phyloP scores from a whole-genome alignment of 352 stramenopile species.

The Phytophthora constricta region DNA sequence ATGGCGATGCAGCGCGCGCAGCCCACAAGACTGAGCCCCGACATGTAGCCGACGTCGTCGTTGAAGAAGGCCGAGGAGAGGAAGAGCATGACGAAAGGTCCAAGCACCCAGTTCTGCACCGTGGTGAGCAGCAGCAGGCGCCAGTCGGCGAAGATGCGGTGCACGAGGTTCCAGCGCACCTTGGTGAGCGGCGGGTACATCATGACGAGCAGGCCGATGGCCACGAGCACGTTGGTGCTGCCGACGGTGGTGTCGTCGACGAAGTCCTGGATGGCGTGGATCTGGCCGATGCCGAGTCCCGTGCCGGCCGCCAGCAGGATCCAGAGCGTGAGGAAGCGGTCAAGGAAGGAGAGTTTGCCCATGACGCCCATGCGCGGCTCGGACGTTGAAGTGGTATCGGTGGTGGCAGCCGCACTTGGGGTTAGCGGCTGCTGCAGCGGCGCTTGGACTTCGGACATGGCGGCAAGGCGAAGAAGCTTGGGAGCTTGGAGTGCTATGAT shows the following conservation, averaged over 20 bases:
- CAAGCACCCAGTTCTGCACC: slow-evolving; percentile 65
- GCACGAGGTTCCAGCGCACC: slow-evolving; percentile 62
- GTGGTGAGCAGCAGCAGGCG: slow-evolving; percentile 56
- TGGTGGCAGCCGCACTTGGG: too few species aligned
- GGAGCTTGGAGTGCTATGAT: too few species aligned
- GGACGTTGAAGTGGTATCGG: too few species aligned
- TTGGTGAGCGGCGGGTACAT: slow-evolving; percentile 63
- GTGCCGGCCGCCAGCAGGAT: slow-evolving; percentile 46
- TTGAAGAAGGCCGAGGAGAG: slow-evolving; percentile 54
- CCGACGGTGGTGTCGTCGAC: slow-evolving; percentile 55
- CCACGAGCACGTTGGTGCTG: slow-evolving; percentile 59
- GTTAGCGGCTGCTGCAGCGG: background rate
- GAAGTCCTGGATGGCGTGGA: slow-evolving; percentile 38
- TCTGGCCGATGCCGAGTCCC: slow-evolving; percentile 46
- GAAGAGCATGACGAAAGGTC: slow-evolving; percentile 63
- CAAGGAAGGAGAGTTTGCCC: slow-evolving; percentile 42
- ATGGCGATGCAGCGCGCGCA: slow-evolving; percentile 76
- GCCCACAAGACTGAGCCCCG: slow-evolving; percentile 64
- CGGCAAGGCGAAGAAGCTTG: too few species aligned
- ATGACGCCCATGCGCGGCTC: background rate
- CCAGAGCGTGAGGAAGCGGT: slow-evolving; percentile 59
- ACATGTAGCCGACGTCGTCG: slow-evolving; percentile 57
- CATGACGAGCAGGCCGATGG: slow-evolving; percentile 60
- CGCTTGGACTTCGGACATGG: background rate
- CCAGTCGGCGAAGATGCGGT: slow-evolving; percentile 52